Evolutionary conservation across 2,329 filamentous ascomycete species (phyloP), one percentile per base, ranked within the genome.

Genomic region (Aspergillus sp.): DNA sequence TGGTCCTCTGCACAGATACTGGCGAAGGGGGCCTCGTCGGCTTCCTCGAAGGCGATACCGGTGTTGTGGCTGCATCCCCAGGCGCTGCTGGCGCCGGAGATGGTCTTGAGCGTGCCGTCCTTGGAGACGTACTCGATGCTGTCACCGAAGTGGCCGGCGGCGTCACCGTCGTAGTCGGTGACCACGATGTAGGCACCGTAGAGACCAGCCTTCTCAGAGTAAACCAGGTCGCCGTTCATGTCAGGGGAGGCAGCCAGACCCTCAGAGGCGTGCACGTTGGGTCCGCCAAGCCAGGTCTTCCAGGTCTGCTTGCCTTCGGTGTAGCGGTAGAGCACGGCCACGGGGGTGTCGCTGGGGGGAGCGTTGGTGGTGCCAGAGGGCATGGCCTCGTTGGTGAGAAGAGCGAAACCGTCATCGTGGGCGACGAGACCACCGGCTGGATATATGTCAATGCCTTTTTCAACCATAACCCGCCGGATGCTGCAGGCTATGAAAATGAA

Each of bases 31-130:
- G 81, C 76, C 14, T 77, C 80, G 53, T 86, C 84, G 20, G 85
- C 84, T 18, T 81, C 84, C 69, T 87, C 85, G 56, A 88, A 82
- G 6, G 84, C 85, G 57, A 88, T 87, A 57, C 85, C 85, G 1
- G 85, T 87, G 74, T 88, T 88, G 78, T 87, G 85, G 6, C 81
- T 85, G 77, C 85, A 88, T 18, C 85, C 85, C 80, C 84, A 87
- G 14, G 78, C 77, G 57, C 81, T 84, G 49, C 80, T 81, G 2
- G 85, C 83, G 1, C 83, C 84, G 1, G 70, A 52, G 60, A 86
- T 85, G 11, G 72, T 76, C 64, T 82, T 73, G 3, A 87, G 71
- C 7, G 75, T 79, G 12, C 85, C 85, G 18, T 76, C 66, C 12
- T 78, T 71, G 39, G 74, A 71, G 29, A 84, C 77, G 56, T 84